Evolutionary conservation across 805 yeast genomes (phyloP).

Genomic region (Starmerella potacharoeniae): DNA sequence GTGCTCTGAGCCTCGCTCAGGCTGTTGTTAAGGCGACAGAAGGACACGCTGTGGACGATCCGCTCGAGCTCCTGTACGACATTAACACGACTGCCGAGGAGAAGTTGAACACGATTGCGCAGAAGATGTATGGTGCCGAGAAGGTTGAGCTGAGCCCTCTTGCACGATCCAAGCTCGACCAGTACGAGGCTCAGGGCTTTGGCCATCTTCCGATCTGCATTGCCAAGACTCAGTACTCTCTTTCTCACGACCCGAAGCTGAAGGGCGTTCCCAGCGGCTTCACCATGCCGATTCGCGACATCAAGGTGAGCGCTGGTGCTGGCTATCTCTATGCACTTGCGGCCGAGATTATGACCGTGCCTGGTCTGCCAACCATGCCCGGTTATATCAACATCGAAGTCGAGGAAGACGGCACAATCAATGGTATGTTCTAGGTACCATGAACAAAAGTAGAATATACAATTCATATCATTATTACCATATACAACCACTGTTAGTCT

Average conservation of each 20-base stretch:
- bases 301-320: slow-evolving; percentile 90
- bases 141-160: slow-evolving; percentile 70
- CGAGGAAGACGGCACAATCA: slow-evolving; percentile 81
- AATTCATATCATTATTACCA: no score
- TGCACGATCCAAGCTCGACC: slow-evolving; percentile 71
- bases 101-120: slow-evolving; percentile 68
- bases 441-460: no score
- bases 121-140: slow-evolving; percentile 86
- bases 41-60: slow-evolving; percentile 32
- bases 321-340: slow-evolving; percentile 94
- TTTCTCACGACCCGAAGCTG: slow-evolving; percentile 84
- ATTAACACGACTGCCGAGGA: slow-evolving; percentile 60
- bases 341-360: slow-evolving; percentile 93
- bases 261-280: slow-evolving; percentile 94
- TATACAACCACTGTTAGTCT: no score
- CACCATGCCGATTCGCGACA: slow-evolving; percentile 86
- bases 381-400: slow-evolving; percentile 97
- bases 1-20: slow-evolving; percentile 73
- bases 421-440: slow-evolving; percentile 65
- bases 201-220: slow-evolving; percentile 88
- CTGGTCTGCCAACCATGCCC: slow-evolving; percentile 91
- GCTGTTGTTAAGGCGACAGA: slow-evolving; percentile 67
- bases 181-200: slow-evolving; percentile 78
- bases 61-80: slow-evolving; percentile 51
- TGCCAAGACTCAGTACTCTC: slow-evolving; percentile 94